Evolutionary conservation across 805 yeast genomes (phyloP).

Genomic region (Maudiozyma barnettii): DNA sequence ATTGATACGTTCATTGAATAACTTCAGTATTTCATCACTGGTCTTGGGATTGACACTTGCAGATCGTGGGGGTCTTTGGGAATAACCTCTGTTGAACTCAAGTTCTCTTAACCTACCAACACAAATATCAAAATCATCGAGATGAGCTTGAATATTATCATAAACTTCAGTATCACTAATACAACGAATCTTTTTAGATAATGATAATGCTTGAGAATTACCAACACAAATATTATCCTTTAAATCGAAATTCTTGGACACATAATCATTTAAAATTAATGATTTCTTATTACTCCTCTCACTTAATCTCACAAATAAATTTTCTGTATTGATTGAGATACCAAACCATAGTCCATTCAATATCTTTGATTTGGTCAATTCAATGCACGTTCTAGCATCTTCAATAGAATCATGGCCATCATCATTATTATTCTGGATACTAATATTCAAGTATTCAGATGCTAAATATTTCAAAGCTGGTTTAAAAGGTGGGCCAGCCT

Average conservation of each 20-base stretch:
- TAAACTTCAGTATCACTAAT: conserved; percentile 52
- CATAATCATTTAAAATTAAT: conserved; percentile 30
- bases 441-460: conserved; percentile 40
- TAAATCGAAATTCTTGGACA: conserved; percentile 10
- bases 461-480: conserved; percentile 73
- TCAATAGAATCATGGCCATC: conserved; percentile 80
- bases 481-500: conserved; percentile 72
- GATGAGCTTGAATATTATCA: conserved; percentile 31
- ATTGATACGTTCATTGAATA: conserved; percentile 38
- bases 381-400: conserved; percentile 75
- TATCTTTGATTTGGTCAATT: conserved; percentile 61
- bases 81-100: conserved; percentile 35
- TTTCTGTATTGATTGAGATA: conserved; percentile 33
- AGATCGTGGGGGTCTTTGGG: conserved; percentile 15
- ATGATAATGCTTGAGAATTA: not conserved
- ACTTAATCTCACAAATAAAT: conserved; percentile 34
- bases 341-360: conserved; percentile 63
- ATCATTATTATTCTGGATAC: conserved; percentile 55
- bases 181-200: conserved; percentile 32
- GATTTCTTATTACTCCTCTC: conserved; percentile 22
- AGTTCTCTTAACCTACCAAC: conserved; percentile 51
- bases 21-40: conserved; percentile 8
- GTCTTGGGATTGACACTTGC: conserved; percentile 1
- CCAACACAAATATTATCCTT: not conserved
- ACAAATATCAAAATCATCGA: conserved; percentile 37